Evolutionary conservation across 1,284 basidiomycete species (phyloP), one percentile per base, ranked within the genome.

Genomic region (Pyrrhoderma noxium): DNA sequence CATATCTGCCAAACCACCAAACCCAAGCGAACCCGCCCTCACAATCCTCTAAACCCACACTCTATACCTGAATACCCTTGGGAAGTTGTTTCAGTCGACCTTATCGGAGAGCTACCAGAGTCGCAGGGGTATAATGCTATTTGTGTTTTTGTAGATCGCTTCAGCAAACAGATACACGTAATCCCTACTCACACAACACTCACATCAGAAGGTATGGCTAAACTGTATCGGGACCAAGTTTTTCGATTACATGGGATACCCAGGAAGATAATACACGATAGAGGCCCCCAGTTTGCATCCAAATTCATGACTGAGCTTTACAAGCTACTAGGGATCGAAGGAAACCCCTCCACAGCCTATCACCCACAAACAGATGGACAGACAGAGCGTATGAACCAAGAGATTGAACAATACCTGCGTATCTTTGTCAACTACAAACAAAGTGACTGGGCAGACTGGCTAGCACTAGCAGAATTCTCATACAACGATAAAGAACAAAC

Each of bases 71-170:
- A 45, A 45, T 8, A 23, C 8, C 43, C 18, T 16, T 45, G 43
- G 18, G 27, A 45, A 34, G 43, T 35, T 7, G 38, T 48, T 9
- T 48, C 46, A 9, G 36, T 48, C 4, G 46, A 48, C 14, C 34
- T 48, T 5, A 48, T 48, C 14, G 34, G 46, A 14, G 46, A 48
- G 41, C 34, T 48, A 37, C 46, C 34, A 14, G 40, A 53, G 4
- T 65, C 59, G 0, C 19, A 64, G 11, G 70, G 68, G 0, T 65
- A 59, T 27, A 59, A 76, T 49, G 40, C 59, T 0, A 67, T 77
- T 31, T 49, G 72, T 1, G 65, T 68, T 0, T 49, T 73, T 0
- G 64, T 71, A 0, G 67, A 75, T 51, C 42, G 56, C 0, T 62
- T 72, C 8, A 66, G 61, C 0, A 72, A 69, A 59, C 51, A 57